Base-by-base conservation (phyloP, 75 land plant species). In the Isoetes taiwanensis region DNA sequence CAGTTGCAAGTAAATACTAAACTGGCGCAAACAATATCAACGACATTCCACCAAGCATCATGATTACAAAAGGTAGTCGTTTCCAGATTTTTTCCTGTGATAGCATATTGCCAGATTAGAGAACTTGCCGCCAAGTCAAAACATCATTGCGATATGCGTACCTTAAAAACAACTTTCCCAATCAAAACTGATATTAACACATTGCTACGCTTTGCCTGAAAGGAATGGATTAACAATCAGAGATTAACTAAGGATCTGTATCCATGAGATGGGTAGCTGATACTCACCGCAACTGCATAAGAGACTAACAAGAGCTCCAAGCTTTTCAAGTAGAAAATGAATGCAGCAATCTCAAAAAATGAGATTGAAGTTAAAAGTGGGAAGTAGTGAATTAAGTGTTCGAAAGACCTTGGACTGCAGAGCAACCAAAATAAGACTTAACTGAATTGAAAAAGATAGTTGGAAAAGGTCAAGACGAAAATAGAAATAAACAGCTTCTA, bases 131-230 rank as follows among this genome's bases (percentile, higher is more conserved):
- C 52, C 5, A 61, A 40, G 40, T 64, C 26, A 40, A 24, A 23
- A 25, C 14, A 17, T 8, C n/a, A 54, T 4, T 4, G 8, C n/a
- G 32, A 27, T 3, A 8, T n/a, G 27, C 59, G 24, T 56, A 64
- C 72, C 72, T 70, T 65, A 41, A 70, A 70, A 28, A 70, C 25
- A 17, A 70, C 50, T 31, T 48, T 71, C 17, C 72, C 72, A 32
- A 70, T 53, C 19, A 70, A 20, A 14, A 70, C 72, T 43, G 72
- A 66, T 19, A 70, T 32, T 29, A 70, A 31, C 26, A 70, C 72
- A 26, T 70, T 70, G 72, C 72, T 70, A 32, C 72, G 63, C 30
- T 70, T 70, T 28, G 72, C 72, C 72, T 70, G 71, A 27, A 67
- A 28, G 16, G 25, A 46, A 46, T 19, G 6, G 50, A 46, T 6